Evolutionary conservation across 768 basidiomycete genomes (phyloP), one percentile per base, ranked within the genome.

Genomic region (Serendipita sp.): DNA sequence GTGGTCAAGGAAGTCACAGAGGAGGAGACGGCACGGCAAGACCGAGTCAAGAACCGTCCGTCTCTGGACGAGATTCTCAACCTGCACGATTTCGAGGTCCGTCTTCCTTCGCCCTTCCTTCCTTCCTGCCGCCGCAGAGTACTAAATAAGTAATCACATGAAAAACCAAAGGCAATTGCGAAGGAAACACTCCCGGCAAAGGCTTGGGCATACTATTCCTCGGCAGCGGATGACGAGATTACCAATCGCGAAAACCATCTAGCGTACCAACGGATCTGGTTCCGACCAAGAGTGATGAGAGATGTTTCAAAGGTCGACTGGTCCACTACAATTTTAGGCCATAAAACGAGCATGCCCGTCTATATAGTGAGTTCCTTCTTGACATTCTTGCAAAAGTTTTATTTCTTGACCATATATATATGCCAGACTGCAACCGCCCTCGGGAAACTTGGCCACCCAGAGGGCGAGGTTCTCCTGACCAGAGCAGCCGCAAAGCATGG

Each of bases 401-500:
- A n/a, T n/a, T n/a, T n/a, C n/a, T n/a, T n/a, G n/a, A n/a, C n/a
- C n/a, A n/a, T n/a, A n/a, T n/a, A n/a, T n/a, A n/a, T n/a, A n/a
- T 50, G 68, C 43, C 66, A 84, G 77, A 79, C 84, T n/a, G 90
- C 90, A 0, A 92, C 91, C 3, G 90, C 88, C 2, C 79, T 92
- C 2, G 90, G 93, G 63, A 97, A 95, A 75, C 83, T 99, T 1
- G 92, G 95, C 1, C 93, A 98, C 70, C 91, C 93, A 0, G 90
- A 96, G 64, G 95, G 95, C 7, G 95, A 98, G 74, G 78, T 95
- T 20, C 90, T 86, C 68, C 71, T 98, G 26, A 97, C 95, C 1
- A 78, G 85, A 67, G 93, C 92, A 0, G 95, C 90, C 0, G 91
- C 81, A 0, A 88, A 88, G 69, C 82, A 84, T 64, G 80, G 79